Evolutionary conservation across 2,329 filamentous ascomycete species (phyloP).

Genomic region (Nannizzia gypsea): DNA sequence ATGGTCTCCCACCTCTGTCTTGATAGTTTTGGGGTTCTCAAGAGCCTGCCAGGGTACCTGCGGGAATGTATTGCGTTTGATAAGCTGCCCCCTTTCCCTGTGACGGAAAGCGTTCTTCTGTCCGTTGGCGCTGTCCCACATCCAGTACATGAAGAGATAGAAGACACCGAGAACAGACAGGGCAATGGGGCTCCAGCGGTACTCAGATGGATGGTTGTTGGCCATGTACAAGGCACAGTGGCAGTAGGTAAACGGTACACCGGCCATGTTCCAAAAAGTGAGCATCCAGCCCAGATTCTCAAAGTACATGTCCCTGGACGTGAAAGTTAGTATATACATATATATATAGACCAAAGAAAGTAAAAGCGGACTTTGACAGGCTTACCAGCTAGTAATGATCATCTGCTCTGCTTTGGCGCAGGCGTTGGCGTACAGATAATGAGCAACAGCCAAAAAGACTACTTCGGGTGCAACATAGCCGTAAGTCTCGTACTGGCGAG

Average conservation of each 20-base stretch:
- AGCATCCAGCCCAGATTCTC: constrained; percentile 98
- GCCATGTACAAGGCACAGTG: constrained; percentile 86
- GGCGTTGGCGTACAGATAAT: constrained; percentile 84
- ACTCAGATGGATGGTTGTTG: constrained; percentile 65
- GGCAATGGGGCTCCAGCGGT: constrained; percentile 61
- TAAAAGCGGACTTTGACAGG: constrained; percentile 15
- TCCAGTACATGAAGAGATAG: constrained; percentile 79
- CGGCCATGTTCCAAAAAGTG: constrained; percentile 93
- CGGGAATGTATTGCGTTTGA: constrained; percentile 69
- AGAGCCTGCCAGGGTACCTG: constrained; percentile 78
- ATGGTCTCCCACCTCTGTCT: constrained; percentile 58
- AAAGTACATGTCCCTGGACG: constrained; percentile 73
- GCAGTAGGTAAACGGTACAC: constrained; percentile 82
- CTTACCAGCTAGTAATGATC: constrained; percentile 71
- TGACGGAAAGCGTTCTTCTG: constrained; percentile 90
- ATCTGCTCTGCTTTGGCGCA: constrained; percentile 87
- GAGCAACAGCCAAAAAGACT: constrained; percentile 71
- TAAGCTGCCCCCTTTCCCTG: constrained; percentile 51
- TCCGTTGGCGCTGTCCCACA: constrained; percentile 85
- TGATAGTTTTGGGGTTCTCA: constrained; percentile 67
- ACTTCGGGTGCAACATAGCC: constrained; percentile 78
- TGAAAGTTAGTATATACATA: background rate
- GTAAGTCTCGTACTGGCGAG: constrained; percentile 71
- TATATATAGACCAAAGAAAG: background rate
- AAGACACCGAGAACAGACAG: constrained; percentile 52